A percentile compares a stretch with the other conserved stretches of the same genome.
Evolutionary conservation across 129 eudicot genomes (phyloP).

Genomic region (Saussurea involucrata): DNA sequence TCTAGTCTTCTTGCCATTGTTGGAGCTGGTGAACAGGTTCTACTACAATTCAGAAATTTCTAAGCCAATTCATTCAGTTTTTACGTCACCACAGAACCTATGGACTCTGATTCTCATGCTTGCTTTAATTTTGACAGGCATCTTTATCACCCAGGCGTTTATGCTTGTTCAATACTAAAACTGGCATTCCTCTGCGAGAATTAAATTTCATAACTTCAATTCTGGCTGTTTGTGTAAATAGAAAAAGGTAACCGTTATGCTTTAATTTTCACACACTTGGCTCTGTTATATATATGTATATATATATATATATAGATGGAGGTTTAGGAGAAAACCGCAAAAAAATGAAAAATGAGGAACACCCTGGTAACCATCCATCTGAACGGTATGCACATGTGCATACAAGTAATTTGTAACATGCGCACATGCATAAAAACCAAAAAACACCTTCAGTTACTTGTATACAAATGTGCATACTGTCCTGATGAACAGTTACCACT

Average conservation of each 20-base stretch:
- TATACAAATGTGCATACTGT: too few species aligned
- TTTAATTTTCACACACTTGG: not conserved
- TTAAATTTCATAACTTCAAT: slow-evolving; percentile 91
- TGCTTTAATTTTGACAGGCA: slow-evolving; percentile 48
- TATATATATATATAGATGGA: not conserved
- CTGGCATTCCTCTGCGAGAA: slow-evolving; percentile 68
- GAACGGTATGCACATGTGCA: too few species aligned
- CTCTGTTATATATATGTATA: not conserved
- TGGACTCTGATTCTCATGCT: slow-evolving; percentile 3
- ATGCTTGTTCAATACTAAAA: slow-evolving; percentile 75
- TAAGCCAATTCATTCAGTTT: not conserved
- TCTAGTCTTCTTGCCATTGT: slow-evolving; percentile 85
- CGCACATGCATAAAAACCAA: too few species aligned
- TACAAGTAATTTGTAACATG: too few species aligned
- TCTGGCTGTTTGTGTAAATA: slow-evolving; percentile 74
- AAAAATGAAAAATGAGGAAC: too few species aligned
- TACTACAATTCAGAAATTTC: not conserved
- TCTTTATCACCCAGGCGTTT: slow-evolving; percentile 94
- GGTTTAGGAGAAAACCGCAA: too few species aligned
- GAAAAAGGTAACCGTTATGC: slow-evolving; percentile 53
- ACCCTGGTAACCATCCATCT: too few species aligned
- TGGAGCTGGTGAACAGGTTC: slow-evolving; percentile 99
- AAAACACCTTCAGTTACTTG: too few species aligned
- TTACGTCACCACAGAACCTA: not conserved
- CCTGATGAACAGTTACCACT: too few species aligned